A percentile compares a stretch with the other conserved stretches of the same genome.
These are phyloP conservation scores for Prunus mira DNA, from an alignment of 306 rosid species.

Conservation along the genomic window DNA sequence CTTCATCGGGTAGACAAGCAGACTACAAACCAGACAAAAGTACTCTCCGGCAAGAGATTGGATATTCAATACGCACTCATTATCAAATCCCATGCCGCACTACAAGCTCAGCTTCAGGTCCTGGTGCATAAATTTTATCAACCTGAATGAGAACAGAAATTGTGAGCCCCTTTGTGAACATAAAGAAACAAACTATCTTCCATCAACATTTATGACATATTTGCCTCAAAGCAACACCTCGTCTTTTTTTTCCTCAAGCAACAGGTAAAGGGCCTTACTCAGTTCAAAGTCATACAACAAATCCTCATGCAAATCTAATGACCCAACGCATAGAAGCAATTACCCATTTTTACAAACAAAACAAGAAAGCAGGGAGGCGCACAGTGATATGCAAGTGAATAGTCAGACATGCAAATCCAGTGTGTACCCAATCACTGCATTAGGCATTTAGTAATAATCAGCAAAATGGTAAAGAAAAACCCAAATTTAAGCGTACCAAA, in stretches of 20 bases:
- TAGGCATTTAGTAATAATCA: not conserved
- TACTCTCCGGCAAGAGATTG: slow-evolving; percentile 97
- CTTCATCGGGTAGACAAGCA: slow-evolving; percentile 90
- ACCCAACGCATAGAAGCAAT: not conserved
- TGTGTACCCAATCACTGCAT: not conserved
- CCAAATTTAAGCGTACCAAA: not conserved
- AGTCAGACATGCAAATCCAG: not conserved
- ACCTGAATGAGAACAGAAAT: slow-evolving; percentile 16
- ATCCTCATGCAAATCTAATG: not conserved
- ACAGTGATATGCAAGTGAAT: not conserved
- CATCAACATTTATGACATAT: not conserved
- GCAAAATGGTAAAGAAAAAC: not conserved
- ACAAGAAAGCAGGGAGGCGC: not conserved
- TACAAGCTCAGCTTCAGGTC: slow-evolving; percentile 36
- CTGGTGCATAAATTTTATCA: slow-evolving; percentile 31
- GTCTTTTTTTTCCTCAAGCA: not conserved
- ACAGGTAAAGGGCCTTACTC: not conserved
- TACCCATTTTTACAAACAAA: not conserved
- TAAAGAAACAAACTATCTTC: not conserved
- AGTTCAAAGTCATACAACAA: not conserved
- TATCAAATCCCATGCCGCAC: slow-evolving; percentile 85
- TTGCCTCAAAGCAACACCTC: too few species aligned
- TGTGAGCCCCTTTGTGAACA: not conserved
- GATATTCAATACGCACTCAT: slow-evolving; percentile 89
- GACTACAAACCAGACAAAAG: slow-evolving; percentile 91